Base-by-base conservation (phyloP, 371 early-diverging fungal species). In the Syncephalastrum racemosum region DNA sequence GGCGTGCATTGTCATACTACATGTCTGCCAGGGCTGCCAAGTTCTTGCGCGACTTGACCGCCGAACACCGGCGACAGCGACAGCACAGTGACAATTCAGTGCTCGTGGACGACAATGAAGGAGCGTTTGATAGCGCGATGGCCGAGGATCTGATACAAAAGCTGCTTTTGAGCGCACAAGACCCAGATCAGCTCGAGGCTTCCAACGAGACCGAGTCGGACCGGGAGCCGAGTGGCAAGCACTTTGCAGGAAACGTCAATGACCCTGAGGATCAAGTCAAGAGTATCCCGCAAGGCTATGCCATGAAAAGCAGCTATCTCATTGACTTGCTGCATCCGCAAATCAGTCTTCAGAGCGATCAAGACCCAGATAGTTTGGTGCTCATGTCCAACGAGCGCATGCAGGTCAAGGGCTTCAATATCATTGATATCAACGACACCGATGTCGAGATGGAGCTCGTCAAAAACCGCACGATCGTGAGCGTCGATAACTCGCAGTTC, bases 401-500 rank as follows among this genome's bases (percentile, higher is more conserved):
- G 59, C 84, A 87, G 64, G 64, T 87, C n/a, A 82, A 84, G 46
- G 79, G 78, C 0, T 68, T 88, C 46, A 66, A 62, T 31, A 83
- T 91, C 45, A 54, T 86, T 14, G 89, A 89, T 50, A 62, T 63
- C 15, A 76, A 74, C 50, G 81, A 82, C 49, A 50, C 67, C 5
- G 73, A 77, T 40, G 60, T 50, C 1, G 77, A 77, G n/a, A 73
- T 68, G 60, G 84, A 90, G 57, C 68, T 83, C 6, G 83, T 90
- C 41, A 90, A 87, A 60, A 80, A 83, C 19, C 76, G 94, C 16
- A 87, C 80, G n/a, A 68, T 93, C 20, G 71, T 89, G 39, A 89
- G 87, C 46, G 58, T 94, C 4, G 82, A 90, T 16, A 87, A 92
- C 49, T 81, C 90, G 8, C 95, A 95, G 40, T 81, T 91, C 44